These are phyloP conservation scores for Amylocarpus encephaloides DNA, from an alignment of 2,329 filamentous ascomycete species.

Conservation along the genomic window DNA sequence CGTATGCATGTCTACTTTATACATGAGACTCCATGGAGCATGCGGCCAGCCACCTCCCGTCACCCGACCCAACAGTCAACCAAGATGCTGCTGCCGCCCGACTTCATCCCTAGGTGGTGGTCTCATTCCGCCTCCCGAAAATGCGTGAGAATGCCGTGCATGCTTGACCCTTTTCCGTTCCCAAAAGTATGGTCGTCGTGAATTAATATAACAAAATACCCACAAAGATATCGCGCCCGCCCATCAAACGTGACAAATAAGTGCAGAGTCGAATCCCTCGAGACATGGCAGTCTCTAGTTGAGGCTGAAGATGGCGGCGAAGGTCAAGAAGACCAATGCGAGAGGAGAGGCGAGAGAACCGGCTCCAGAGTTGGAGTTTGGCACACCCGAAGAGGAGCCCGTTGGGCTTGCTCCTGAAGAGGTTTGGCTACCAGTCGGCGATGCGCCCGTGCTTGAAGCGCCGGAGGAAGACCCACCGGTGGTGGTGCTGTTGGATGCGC, in stretches of 20 bases:
- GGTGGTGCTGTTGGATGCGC: conserved; percentile 1
- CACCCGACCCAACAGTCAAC: conserved; percentile 1
- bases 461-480: neutral
- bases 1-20: neutral
- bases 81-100: neutral
- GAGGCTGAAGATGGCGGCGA: conserved; percentile 27
- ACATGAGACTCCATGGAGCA: too few relatives aligned
- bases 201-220: neutral
- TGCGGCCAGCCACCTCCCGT: too few relatives aligned
- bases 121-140: conserved; percentile 10
- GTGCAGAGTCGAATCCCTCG: neutral
- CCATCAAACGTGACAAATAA: conserved; percentile 7
- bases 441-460: neutral
- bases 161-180: neutral
- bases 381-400: conserved; percentile 1
- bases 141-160: conserved; percentile 3
- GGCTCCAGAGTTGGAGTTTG: conserved; percentile 15
- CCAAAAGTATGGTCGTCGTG: conserved; percentile 4
- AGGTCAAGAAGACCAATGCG: conserved; percentile 27
- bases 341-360: conserved; percentile 24
- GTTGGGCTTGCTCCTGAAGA: conserved; percentile 1
- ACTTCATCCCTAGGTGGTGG: neutral
- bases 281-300: conserved; percentile 20
- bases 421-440: conserved; percentile 1
- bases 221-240: neutral